These are phyloP conservation scores for Euphorbia peplus DNA, from an alignment of 345 rosid genomes.

Conservation along the genomic window DNA sequence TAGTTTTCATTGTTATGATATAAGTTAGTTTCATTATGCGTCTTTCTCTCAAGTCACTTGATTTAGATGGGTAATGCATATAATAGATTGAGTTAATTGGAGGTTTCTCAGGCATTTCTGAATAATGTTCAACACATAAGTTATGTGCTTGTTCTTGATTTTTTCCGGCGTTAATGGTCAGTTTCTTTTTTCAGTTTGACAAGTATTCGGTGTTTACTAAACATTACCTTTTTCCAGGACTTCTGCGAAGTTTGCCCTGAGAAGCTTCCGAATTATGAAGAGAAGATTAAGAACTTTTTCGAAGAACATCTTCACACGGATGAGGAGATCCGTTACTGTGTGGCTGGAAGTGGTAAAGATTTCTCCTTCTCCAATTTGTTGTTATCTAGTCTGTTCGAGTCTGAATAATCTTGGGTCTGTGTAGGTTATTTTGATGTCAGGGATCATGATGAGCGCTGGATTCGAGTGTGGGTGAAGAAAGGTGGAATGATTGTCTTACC, in stretches of 20 bases:
- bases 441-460: constrained; percentile 66
- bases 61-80: neutral
- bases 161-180: neutral
- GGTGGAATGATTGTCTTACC: constrained; percentile 88
- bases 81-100: neutral
- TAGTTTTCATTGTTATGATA: neutral
- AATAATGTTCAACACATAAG: neutral
- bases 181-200: neutral
- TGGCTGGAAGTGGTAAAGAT: constrained; percentile 83
- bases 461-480: constrained; percentile 82
- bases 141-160: neutral
- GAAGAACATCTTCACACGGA: constrained; percentile 97
- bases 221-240: constrained; percentile 42
- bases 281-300: constrained; percentile 76
- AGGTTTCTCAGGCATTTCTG: neutral
- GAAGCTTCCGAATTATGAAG: constrained; percentile 83
- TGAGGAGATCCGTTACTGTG: constrained; percentile 90
- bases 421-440: constrained; percentile 90
- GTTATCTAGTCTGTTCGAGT: neutral
- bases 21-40: neutral
- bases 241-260: constrained; percentile 86
- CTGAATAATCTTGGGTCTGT: constrained; percentile 6
- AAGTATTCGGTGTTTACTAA: neutral
- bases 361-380: neutral
- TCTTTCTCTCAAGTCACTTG: neutral